Percentiles rank a stretch among this genome's conserved stretches.
Evolutionary conservation across 495 filamentous ascomycete species (phyloP).

Genomic region (Aspergillus leporis): DNA sequence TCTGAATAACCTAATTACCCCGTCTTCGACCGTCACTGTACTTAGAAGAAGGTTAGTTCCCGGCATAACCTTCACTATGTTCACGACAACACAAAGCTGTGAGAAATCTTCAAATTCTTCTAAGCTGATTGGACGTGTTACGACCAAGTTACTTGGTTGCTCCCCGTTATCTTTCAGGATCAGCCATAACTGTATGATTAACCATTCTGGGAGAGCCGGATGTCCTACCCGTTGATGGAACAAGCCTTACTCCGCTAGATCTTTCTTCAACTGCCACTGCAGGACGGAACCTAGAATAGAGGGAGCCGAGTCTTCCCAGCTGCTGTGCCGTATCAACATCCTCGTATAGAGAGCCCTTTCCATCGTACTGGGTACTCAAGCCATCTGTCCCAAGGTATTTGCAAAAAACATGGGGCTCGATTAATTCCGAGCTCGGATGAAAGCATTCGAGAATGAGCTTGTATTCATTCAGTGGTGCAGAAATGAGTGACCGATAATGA

Average conservation of each 20-base stretch:
- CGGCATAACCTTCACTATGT: constrained; percentile 66
- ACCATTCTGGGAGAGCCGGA: background rate
- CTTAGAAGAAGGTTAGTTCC: constrained; percentile 55
- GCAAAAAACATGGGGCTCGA: constrained; percentile 68
- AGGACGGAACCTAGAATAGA: constrained; percentile 65
- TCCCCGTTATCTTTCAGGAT: constrained; percentile 35
- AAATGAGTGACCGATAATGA: constrained; percentile 60
- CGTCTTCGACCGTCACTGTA: constrained; percentile 62
- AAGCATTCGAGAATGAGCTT: constrained; percentile 75
- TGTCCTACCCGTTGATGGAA: constrained; percentile 9
- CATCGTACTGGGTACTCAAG: constrained; percentile 39
- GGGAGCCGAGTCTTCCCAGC: constrained; percentile 37
- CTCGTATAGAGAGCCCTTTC: constrained; percentile 43
- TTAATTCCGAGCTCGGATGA: constrained; percentile 67
- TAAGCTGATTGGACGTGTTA: constrained; percentile 59
- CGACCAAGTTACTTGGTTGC: constrained; percentile 2
- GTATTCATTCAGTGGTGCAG: constrained; percentile 57
- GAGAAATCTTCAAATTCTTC: constrained; percentile 70
- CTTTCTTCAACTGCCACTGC: constrained; percentile 47
- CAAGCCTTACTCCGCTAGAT: constrained; percentile 22
- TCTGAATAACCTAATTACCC: constrained; percentile 64
- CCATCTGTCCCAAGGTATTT: constrained; percentile 62
- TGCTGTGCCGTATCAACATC: constrained; percentile 27
- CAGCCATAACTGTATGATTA: constrained; percentile 26
- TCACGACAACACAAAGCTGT: constrained; percentile 66